Conservation (phyloP, 441 rosid species). For the Erodium texanum region DNA sequence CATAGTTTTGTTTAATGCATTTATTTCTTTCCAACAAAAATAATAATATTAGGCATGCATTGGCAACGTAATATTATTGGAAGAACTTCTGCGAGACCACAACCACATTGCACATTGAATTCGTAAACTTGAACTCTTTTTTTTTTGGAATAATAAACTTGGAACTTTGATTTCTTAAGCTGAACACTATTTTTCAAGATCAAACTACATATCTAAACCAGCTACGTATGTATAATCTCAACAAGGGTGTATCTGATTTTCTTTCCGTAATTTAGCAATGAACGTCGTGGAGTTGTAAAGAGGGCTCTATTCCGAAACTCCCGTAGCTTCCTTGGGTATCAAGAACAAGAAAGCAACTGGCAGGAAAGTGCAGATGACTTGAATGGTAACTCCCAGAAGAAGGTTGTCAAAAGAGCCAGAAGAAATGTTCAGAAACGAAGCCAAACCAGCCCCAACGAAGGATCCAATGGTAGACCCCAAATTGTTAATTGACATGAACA, state of each 20-base stretch:
- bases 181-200: background rate
- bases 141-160: background rate
- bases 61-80: too few species aligned
- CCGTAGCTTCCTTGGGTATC: slow-evolving; percentile 89
- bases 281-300: background rate
- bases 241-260: background rate
- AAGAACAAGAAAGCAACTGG: slow-evolving; percentile 63
- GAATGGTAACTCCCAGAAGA: slow-evolving; percentile 49
- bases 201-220: background rate
- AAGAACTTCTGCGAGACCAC: too few species aligned
- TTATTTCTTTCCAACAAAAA: too few species aligned
- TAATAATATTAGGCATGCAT: too few species aligned
- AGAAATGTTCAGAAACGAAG: slow-evolving; percentile 62
- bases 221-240: background rate
- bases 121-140: background rate
- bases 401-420: slow-evolving; percentile 85
- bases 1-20: too few species aligned
- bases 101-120: background rate
- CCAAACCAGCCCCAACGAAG: slow-evolving; percentile 74
- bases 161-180: background rate
- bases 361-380: slow-evolving; percentile 59
- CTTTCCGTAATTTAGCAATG: background rate
- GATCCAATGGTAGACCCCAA: slow-evolving; percentile 76
- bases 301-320: slow-evolving; percentile 43
- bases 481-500: slow-evolving; percentile 91